These are phyloP conservation scores for Fusarium sp. DNA, from an alignment of 2,329 filamentous ascomycete genomes.

Conservation along the genomic window DNA sequence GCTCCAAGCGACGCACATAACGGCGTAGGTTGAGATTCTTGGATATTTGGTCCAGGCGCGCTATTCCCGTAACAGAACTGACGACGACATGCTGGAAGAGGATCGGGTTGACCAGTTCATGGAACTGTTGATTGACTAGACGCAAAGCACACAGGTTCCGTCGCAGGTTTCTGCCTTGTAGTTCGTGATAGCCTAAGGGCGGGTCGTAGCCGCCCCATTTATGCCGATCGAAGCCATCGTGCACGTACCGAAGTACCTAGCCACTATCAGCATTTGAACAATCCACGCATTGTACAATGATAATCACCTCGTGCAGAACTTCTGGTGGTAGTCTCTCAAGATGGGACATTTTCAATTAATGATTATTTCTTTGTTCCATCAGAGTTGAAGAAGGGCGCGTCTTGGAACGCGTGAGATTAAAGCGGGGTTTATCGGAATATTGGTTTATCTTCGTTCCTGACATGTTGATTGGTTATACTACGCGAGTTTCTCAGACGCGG, in stretches of 20 bases:
- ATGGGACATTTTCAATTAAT: background rate
- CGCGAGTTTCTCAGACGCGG: background rate
- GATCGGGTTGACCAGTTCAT: background rate
- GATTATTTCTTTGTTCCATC: background rate
- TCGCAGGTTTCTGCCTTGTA: background rate
- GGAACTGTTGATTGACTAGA: background rate
- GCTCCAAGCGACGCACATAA: background rate
- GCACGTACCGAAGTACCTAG: background rate
- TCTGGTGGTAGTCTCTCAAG: background rate
- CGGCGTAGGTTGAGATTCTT: background rate
- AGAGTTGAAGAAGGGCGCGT: background rate
- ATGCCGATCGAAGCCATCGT: background rate
- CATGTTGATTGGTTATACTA: background rate
- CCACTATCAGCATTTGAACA: background rate
- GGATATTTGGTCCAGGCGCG: background rate
- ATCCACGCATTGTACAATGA: too few relatives aligned
- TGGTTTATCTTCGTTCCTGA: background rate
- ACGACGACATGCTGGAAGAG: background rate
- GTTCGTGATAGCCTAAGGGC: background rate
- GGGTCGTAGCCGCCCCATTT: background rate
- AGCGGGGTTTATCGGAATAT: background rate
- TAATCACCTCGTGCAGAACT: background rate
- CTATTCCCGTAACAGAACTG: background rate
- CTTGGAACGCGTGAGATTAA: background rate
- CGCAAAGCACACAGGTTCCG: background rate